These are phyloP conservation scores for Salix brachista DNA, from an alignment of 345 rosid species.

Conservation along the genomic window DNA sequence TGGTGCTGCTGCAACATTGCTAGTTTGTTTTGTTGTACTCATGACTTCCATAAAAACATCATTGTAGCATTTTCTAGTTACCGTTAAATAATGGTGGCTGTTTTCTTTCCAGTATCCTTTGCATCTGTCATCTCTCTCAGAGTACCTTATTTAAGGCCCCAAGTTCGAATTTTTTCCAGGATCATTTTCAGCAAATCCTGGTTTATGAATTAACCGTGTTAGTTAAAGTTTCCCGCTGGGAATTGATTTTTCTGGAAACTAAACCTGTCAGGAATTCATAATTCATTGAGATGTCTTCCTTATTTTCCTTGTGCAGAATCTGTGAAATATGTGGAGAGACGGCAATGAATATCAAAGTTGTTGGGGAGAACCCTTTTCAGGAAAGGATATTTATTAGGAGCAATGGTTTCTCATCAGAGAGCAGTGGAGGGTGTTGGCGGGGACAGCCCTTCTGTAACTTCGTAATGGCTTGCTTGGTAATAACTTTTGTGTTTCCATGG, in stretches of 20 bases:
- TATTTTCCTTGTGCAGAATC: constrained; percentile 33
- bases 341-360: constrained; percentile 46
- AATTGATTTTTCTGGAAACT: background rate
- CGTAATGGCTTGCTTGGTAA: constrained; percentile 63
- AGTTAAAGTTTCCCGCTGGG: background rate
- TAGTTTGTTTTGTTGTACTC: background rate
- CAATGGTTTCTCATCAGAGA: constrained; percentile 19
- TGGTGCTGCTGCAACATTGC: background rate
- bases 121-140: background rate
- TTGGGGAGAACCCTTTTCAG: constrained; percentile 42
- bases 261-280: background rate
- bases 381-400: constrained; percentile 28
- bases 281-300: background rate
- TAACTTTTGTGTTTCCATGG: constrained; percentile 71
- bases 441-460: constrained; percentile 72
- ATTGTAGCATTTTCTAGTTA: background rate
- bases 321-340: constrained; percentile 70
- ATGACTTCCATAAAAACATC: background rate
- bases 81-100: background rate
- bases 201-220: background rate
- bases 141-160: background rate
- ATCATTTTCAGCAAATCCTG: background rate
- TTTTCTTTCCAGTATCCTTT: background rate
- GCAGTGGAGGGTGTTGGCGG: constrained; percentile 46
- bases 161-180: background rate